Base-by-base conservation (phyloP, 208 protist genomes). In the Acanthamoeba triangularis region DNA sequence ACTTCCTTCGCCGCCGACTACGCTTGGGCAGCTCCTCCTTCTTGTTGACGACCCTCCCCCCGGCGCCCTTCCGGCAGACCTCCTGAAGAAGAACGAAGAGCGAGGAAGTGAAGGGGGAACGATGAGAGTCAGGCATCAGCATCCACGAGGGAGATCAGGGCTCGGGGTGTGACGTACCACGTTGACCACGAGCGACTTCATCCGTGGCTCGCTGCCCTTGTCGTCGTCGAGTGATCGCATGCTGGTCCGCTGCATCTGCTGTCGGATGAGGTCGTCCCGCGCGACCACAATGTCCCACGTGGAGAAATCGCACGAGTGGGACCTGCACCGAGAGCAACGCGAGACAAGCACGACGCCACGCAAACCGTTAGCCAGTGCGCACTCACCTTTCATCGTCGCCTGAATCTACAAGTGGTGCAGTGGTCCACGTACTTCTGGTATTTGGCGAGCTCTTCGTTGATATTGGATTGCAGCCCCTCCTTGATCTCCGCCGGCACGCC, bases 141-240 rank as follows among this genome's bases (percentile, higher is more conserved):
- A 7, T 65, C 13, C 82, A 61, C 14, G 37, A 78, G 4, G 14
- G 33, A 78, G 37, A 78, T 3, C 16, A 3, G 30, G 69, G 69
- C 14, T 78, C n/a, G 33, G 37, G 11, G 0, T 2, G 7, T 35
- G 4, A n/a, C 54, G 61, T 90, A 90, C 84, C 84, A 92, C 69
- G 56, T 92, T 74, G 35, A 92, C 54, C 10, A 92, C 85, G 25
- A 92, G 59, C 8, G 85, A 41, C 35, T 92, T 92, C 85, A 92
- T 92, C 7, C 59, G 59, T 2, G 47, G 30, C 85, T 72, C 25
- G 37, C 35, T n/a, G 37, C 25, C 85, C 85, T 47, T 92, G 23
- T 28, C 20, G 11, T 3, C 3, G 25, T 23, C 35, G 20, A 25
- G 30, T 5, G 69, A 33, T 1, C 30, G 14, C 30, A 65, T 14